Evolutionary conservation across 2,329 filamentous ascomycete genomes (phyloP), one percentile per base, ranked within the genome.

Genomic region (Amauroascus verrucosus): DNA sequence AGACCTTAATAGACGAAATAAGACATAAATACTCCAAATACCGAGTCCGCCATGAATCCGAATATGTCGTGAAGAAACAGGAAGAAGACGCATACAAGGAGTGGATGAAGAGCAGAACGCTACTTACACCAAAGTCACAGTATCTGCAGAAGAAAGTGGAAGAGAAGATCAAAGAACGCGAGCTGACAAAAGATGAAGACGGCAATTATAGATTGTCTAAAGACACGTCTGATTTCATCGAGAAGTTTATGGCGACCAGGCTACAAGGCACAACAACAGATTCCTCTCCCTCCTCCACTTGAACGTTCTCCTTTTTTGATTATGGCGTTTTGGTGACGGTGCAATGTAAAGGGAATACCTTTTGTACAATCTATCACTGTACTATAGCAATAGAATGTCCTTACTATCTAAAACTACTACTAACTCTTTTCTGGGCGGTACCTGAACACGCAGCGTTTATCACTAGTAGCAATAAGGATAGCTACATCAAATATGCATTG

Each of bases 21-120:
- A 79, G 89, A 65, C 85, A 86, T 74, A 85, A 83, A 66, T 95
- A 84, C 77, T 86, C 84, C 61, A 81, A 79, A 63, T 93, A 90
- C 80, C 78, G 89, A 64, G 88, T 83, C 51, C 77, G 87, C 46
- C 88, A 95, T 72, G 85, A 89, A 58, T 73, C 79, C 44, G 85
- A 84, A 67, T 95, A 85, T 66, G 69, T 90, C 50, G 75, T 75
- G 59, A 72, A 75, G 70, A 84, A 83, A 75, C 75, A 81, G 67
- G 71, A 75, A 55, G 77, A 84, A 66, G 83, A 80, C 56, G 68
- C 69, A 46, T 71, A 70, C 58, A 66, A 69, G 61, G 67, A 72
- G 58, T 71, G 71, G 64, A 66, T 70, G 60, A 66, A 72, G 60
- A 70, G 69, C 61, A 67, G 65, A 56, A 68, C 63, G 56, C 69